Conservation (phyloP, 2,329 filamentous ascomycete species). For the Trichoderma pleuroti region DNA sequence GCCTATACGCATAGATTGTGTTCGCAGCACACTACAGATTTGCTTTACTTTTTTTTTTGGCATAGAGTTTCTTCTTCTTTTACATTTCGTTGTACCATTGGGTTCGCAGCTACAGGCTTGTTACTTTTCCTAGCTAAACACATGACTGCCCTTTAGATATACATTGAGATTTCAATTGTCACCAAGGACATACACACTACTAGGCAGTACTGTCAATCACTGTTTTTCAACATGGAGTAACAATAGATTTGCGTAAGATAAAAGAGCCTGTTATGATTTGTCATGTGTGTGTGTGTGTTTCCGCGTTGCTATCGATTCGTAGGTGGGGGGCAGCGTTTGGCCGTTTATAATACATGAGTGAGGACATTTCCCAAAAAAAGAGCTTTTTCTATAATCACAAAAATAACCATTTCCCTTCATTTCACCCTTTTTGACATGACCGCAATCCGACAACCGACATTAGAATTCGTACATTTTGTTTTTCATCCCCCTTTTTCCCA, state of each 20-base stretch:
- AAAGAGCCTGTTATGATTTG: neutral
- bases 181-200: neutral
- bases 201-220: neutral
- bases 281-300: neutral
- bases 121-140: neutral
- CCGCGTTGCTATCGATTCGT: slow-evolving; percentile 1
- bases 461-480: slow-evolving; percentile 13
- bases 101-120: neutral
- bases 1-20: slow-evolving; percentile 20
- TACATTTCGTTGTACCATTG: neutral
- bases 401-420: slow-evolving; percentile 1
- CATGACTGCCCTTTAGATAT: neutral
- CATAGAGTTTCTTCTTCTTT: neutral
- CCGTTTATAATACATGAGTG: slow-evolving; percentile 19
- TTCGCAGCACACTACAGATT: slow-evolving; percentile 11
- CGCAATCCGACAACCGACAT: neutral
- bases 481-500: neutral
- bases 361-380: slow-evolving; percentile 19
- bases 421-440: slow-evolving; percentile 8
- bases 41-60: neutral
- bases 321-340: neutral
- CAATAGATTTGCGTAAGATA: neutral
- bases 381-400: slow-evolving; percentile 12
- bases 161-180: neutral
- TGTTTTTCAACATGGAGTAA: neutral